Evolutionary conservation across 1,284 basidiomycete genomes (phyloP).

Genomic region (Trametes sp.): DNA sequence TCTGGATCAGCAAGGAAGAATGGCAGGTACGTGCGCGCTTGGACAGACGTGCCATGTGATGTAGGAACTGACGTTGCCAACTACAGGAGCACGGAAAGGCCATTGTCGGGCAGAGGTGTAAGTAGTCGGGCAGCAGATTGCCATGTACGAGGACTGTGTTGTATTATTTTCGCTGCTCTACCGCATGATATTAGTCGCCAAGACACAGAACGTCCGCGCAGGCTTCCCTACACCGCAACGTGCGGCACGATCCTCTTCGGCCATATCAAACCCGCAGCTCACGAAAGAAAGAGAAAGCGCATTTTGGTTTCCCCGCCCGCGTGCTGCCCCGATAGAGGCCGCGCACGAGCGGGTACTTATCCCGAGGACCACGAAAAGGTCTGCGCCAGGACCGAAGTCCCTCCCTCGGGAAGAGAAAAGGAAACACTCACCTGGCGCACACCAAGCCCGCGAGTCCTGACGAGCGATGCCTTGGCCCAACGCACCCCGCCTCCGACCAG

Average conservation of each 20-base stretch:
- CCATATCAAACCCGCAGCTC: too few species aligned
- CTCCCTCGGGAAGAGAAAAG: not conserved
- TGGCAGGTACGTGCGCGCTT: constrained; percentile 72
- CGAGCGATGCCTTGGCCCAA: too few species aligned
- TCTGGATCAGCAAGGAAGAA: constrained; percentile 93
- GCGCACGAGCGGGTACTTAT: not conserved
- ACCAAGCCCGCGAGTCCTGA: too few species aligned
- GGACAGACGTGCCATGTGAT: not conserved
- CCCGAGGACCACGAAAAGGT: not conserved
- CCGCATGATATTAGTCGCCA: too few species aligned
- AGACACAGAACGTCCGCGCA: too few species aligned
- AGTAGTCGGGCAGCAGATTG: constrained; percentile 50
- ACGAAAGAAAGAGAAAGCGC: not conserved
- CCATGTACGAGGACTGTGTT: constrained; percentile 18
- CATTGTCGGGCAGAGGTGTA: constrained; percentile 82
- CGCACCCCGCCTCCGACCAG: too few species aligned
- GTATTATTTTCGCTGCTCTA: constrained; percentile 18
- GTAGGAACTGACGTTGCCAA: not conserved
- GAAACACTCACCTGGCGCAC: not conserved
- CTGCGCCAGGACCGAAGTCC: not conserved
- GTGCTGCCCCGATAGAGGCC: not conserved
- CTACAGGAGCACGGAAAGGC: constrained; percentile 77
- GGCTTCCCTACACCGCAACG: too few species aligned
- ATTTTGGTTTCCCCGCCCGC: not conserved
- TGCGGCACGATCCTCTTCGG: too few species aligned